Evolutionary conservation across 345 rosid genomes (phyloP).

Genomic region (Rhodamnia argentea): DNA sequence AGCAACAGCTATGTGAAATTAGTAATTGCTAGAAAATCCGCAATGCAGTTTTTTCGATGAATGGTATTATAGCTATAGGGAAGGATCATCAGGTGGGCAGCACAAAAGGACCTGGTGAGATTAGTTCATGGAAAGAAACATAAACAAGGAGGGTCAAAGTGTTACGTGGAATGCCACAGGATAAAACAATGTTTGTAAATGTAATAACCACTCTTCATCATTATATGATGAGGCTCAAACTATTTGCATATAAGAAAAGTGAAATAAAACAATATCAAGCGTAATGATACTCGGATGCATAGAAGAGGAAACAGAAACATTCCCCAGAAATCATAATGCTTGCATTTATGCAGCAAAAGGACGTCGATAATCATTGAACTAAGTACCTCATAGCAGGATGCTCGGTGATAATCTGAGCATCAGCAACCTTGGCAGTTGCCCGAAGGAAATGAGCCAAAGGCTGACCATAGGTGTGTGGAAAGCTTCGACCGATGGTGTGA

Average conservation of each 20-base stretch:
- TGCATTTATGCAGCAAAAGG: neutral
- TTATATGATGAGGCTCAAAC: neutral
- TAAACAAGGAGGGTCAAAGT: neutral
- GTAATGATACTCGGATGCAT: neutral
- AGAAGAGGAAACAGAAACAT: neutral
- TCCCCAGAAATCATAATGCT: neutral
- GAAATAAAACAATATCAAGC: neutral
- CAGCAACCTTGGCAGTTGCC: conserved; percentile 72
- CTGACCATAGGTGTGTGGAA: conserved; percentile 81
- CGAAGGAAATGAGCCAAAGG: conserved; percentile 95
- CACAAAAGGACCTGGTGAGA: neutral
- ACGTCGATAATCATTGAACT: neutral
- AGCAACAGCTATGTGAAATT: neutral
- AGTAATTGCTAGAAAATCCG: neutral
- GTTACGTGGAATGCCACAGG: neutral
- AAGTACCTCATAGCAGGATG: conserved; percentile 68
- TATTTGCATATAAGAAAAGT: neutral
- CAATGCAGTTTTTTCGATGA: neutral
- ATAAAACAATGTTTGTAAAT: neutral
- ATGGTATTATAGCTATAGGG: neutral
- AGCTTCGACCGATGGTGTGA: conserved; percentile 51
- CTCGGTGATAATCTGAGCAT: conserved; percentile 85
- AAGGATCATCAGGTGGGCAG: neutral
- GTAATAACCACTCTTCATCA: neutral
- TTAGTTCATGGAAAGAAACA: neutral